These are phyloP conservation scores for Diaporthe citriasiana DNA, from an alignment of 2,329 filamentous ascomycete species.

Conservation along the genomic window DNA sequence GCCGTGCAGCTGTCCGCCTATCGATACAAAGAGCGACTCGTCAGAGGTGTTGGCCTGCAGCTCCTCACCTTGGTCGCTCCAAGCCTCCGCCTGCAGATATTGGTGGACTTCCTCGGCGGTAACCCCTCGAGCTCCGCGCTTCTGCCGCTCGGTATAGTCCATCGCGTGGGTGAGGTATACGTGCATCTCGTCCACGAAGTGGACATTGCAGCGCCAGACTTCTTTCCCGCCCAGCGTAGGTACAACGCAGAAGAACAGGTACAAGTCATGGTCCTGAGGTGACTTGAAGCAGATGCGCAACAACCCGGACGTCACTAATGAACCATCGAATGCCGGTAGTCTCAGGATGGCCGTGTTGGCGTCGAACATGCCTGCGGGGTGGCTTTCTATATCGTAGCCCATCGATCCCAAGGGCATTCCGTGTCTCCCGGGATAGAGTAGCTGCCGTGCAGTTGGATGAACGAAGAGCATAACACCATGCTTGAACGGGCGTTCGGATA, in stretches of 20 bases:
- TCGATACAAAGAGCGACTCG: background rate
- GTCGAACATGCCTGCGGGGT: conserved; percentile 1
- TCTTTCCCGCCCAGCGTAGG: conserved; percentile 2
- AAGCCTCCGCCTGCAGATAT: background rate
- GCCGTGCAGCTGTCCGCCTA: background rate
- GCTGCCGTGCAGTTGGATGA: conserved; percentile 6
- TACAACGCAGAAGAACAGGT: conserved; percentile 9
- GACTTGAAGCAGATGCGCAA: conserved; percentile 19
- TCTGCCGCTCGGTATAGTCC: background rate
- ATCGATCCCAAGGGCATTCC: conserved; percentile 1
- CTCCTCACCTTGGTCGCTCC: background rate
- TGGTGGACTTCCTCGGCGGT: conserved; percentile 1
- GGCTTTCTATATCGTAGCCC: conserved; percentile 12
- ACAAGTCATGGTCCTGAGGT: conserved; percentile 4
- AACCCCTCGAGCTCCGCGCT: background rate
- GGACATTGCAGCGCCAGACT: conserved; percentile 8
- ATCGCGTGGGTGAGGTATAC: background rate
- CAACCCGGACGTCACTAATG: background rate
- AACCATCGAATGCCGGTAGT: background rate
- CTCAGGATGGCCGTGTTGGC: conserved; percentile 8
- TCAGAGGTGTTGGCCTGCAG: background rate
- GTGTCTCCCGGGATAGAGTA: conserved; percentile 2
- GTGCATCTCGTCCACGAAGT: conserved; percentile 14
- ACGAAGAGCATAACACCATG: conserved; percentile 21
- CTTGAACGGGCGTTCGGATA: background rate